phyloP scores from a whole-genome alignment of 2,329 filamentous ascomycete genomes.

The Xylariaceae sp. region DNA sequence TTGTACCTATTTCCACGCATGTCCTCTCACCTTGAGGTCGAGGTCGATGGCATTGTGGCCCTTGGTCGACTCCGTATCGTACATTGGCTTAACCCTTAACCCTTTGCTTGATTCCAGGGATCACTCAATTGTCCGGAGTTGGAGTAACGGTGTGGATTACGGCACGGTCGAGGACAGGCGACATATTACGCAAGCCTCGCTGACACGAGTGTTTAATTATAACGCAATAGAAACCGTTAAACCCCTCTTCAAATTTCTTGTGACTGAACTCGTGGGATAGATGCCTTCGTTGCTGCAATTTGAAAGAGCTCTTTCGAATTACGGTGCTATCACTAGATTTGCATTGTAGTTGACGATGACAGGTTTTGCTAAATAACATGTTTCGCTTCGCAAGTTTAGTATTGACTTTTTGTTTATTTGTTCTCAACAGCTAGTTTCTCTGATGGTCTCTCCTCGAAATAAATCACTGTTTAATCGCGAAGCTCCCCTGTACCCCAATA shows the following conservation, averaged over 20 bases:
- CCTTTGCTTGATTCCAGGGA: slow-evolving; percentile 19
- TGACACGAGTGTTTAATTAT: slow-evolving; percentile 19
- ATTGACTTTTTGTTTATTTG: not conserved
- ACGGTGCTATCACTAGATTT: not conserved
- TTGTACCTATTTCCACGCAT: slow-evolving; percentile 1
- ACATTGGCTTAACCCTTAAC: slow-evolving; percentile 11
- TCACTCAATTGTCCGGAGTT: slow-evolving; percentile 20
- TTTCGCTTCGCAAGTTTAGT: slow-evolving; percentile 2
- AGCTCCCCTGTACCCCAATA: not conserved
- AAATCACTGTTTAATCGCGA: not conserved
- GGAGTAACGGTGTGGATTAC: slow-evolving; percentile 26
- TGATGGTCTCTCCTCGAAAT: not conserved
- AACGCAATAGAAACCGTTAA: slow-evolving; percentile 21
- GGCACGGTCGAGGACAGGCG: slow-evolving; percentile 22
- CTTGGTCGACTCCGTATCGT: slow-evolving; percentile 1
- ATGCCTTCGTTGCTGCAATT: too few relatives aligned
- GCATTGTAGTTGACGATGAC: not conserved
- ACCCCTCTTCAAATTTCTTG: not conserved
- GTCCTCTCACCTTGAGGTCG: not conserved
- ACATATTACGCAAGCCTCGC: slow-evolving; percentile 18
- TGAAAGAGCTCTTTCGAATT: too few relatives aligned
- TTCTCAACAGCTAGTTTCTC: not conserved
- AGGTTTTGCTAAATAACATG: not conserved
- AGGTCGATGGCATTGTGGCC: not conserved
- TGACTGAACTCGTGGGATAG: not conserved